phyloP scores from a whole-genome alignment of 768 basidiomycete genomes.

The Serendipita sp. region DNA sequence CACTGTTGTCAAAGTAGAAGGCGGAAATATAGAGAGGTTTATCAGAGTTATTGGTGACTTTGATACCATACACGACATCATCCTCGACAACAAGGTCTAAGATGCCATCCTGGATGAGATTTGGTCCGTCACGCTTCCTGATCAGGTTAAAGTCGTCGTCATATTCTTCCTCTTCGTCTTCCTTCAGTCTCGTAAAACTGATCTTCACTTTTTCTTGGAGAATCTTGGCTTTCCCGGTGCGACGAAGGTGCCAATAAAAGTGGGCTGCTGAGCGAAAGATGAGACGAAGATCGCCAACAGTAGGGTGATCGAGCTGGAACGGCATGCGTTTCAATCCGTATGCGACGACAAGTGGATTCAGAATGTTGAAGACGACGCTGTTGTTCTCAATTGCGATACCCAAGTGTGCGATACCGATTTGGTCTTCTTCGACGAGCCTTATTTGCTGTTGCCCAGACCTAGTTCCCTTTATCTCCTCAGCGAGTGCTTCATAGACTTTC shows the following conservation, averaged over 20 bases:
- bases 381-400: conserved; percentile 29
- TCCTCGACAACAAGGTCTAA: conserved; percentile 14
- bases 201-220: neutral
- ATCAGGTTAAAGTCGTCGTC: neutral
- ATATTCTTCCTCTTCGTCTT: neutral
- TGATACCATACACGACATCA: conserved; percentile 12
- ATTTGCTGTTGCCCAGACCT: too few relatives aligned
- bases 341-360: conserved; percentile 26
- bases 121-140: neutral
- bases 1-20: conserved; percentile 19
- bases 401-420: conserved; percentile 27
- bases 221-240: conserved; percentile 25
- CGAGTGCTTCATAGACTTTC: conserved; percentile 23
- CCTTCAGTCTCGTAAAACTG: neutral
- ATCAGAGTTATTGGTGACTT: conserved; percentile 15
- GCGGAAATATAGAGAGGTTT: conserved; percentile 14
- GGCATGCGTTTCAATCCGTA: conserved; percentile 18
- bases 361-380: conserved; percentile 28
- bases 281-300: conserved; percentile 15
- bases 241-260: conserved; percentile 42
- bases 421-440: too few relatives aligned
- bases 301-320: conserved; percentile 22
- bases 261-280: conserved; percentile 41
- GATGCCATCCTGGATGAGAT: conserved; percentile 9
- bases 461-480: too few relatives aligned